Evolutionary conservation across 2,329 filamentous ascomycete species (phyloP), one percentile per base, ranked within the genome.

Genomic region (Aspergillus nomiae): DNA sequence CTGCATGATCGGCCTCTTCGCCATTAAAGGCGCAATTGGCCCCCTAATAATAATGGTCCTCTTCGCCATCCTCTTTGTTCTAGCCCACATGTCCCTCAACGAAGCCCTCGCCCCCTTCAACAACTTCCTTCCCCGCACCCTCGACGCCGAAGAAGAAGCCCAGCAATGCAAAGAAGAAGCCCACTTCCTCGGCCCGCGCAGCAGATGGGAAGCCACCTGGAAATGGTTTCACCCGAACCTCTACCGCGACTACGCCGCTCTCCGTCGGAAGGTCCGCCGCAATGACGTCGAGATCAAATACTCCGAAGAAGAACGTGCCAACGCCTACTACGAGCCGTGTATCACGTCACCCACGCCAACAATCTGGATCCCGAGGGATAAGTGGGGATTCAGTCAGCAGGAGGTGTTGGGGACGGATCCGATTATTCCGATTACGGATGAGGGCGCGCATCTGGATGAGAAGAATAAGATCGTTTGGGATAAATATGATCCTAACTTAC

Each of bases 1-100:
- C 16, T 95, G 92, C 78, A 84, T 97, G 76, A 90, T 97, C 67
- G 93, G 93, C 26, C 84, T 97, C 1, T 94, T 97, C 71, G 90
- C 86, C 51, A 86, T 94, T 58, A 88, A 87, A 11, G 81, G 82
- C 5, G 78, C 79, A 32, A 72, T 89, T 14, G 90, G 89, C 0
- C 91, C 92, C 0, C 78, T 94, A 64, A 80, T 93, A n/a, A 80
- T 95, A 55, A 93, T 94, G 87, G 82, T 91, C 24, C 74, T 90
- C 24, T 91, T 93, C 78, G 80, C 93, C 10, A 76, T 96, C 67
- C 89, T 94, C 72, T 93, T 90, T 0, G 79, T 87, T 1, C 82
- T 96, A 12, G 91, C 92, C 71, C 91, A 96, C 74, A 76, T 92
- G 56, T 78, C 81, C 16, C 74, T 83, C 46, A 81, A 82, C 62